Conservation (phyloP, 116 monocot species). For the Zostera marina region DNA sequence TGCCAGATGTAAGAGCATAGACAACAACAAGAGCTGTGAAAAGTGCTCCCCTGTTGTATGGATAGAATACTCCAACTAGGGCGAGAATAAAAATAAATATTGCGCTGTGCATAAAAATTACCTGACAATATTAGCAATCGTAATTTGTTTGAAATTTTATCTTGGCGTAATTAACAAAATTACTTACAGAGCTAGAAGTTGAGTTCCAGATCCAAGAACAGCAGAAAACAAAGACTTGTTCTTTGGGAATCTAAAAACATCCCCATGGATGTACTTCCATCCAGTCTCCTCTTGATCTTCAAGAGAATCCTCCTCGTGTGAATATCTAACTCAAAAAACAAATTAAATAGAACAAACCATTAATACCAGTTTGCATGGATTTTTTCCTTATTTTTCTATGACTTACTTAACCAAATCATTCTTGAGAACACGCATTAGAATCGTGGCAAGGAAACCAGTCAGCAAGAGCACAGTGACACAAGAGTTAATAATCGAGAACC, state of each 20-base stretch:
- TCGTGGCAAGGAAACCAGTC: conserved; percentile 48
- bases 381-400: too few species aligned
- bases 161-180: neutral
- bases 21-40: conserved; percentile 56
- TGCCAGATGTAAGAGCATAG: conserved; percentile 64
- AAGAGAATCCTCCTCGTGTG: conserved; percentile 38
- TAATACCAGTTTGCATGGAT: too few species aligned
- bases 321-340: conserved; percentile 23
- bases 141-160: neutral
- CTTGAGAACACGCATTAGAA: conserved; percentile 52
- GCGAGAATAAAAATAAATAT: conserved; percentile 57
- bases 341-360: too few species aligned
- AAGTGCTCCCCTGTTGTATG: conserved; percentile 56
- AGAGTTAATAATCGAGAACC: conserved; percentile 49
- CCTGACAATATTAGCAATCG: neutral
- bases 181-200: conserved; percentile 58
- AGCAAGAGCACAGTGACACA: conserved; percentile 49
- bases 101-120: conserved; percentile 15
- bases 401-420: conserved; percentile 53
- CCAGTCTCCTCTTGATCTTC: conserved; percentile 66
- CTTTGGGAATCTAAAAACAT: conserved; percentile 56
- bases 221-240: conserved; percentile 55
- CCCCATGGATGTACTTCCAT: conserved; percentile 74
- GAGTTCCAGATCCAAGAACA: conserved; percentile 60
- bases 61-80: conserved; percentile 60